Base-by-base conservation (phyloP, 2,329 filamentous ascomycete genomes). In the Colletotrichum navitas region DNA sequence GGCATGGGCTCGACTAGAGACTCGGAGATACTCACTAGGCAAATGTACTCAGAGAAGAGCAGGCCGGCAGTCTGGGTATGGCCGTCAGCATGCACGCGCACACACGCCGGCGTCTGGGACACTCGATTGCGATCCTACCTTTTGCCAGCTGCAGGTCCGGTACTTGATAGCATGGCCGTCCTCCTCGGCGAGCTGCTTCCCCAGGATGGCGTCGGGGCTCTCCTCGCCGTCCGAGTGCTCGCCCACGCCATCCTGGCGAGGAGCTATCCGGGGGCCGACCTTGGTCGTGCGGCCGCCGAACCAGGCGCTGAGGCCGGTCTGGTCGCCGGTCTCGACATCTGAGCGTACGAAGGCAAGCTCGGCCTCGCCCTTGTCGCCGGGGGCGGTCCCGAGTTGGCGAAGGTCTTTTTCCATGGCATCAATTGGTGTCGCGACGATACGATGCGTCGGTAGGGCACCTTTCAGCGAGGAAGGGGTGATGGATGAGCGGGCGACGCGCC, bases 21-120 rank as follows among this genome's bases (percentile, higher is more conserved):
- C 18, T 10, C 2, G 18, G 12, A n/a, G 34, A 43, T n/a, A 59
- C 80, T 55, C 16, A 73, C 72, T n/a, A 65, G 12, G 5, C 74
- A 71, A 71, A 98, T 98, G 80, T 98, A 98, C 85, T 98, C 95
- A 62, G 94, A 96, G 83, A 98, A 97, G 63, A 98, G 89, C 76
- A 97, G 81, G 1, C 92, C 94, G 0, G 95, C 94, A 64, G 95
- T 97, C 92, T 71, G 21, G 16, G 11, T 14, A 11, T 12, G 10
- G 8, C 24, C 92, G 77, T 66, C 41, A 70, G 58, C 43, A 45
- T 21, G 18, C 39, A 41, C 39, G 16, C 29, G 29, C 39, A 41
- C 39, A 6, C 41, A 8, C 7, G 43, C 3, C 54, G 34, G 21
- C 21, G 29, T n/a, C 24, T 11, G 26, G 10, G 29, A 12, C 32